A percentile compares a stretch with the other conserved stretches of the same genome.
These are phyloP conservation scores for Clitopilus passeckerianus DNA, from an alignment of 768 basidiomycete species.

Conservation along the genomic window DNA sequence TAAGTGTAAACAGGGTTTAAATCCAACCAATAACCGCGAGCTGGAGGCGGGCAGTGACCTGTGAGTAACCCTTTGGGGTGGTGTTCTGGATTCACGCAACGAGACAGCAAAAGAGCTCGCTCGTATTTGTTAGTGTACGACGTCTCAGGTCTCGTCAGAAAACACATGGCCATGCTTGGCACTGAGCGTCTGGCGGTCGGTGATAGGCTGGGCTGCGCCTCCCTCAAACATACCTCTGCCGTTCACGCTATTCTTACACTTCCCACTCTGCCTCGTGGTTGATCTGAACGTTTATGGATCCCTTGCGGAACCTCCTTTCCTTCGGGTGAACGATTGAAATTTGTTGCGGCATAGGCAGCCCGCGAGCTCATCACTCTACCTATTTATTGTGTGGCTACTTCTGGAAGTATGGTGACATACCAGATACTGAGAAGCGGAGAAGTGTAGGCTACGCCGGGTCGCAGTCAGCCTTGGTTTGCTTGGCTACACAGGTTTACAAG, in stretches of 20 bases:
- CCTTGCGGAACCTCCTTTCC: conserved; percentile 64
- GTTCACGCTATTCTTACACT: conserved; percentile 56
- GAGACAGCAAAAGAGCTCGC: too few relatives aligned
- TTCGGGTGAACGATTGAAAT: conserved; percentile 42
- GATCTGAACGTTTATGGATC: conserved; percentile 83
- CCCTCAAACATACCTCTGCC: conserved; percentile 47
- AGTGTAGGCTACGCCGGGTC: conserved; percentile 28
- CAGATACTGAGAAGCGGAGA: conserved; percentile 71
- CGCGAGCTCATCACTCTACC: conserved; percentile 86
- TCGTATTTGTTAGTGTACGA: not conserved
- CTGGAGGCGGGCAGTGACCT: too few relatives aligned
- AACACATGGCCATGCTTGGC: conserved; percentile 89
- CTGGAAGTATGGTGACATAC: conserved; percentile 80
- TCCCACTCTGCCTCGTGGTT: conserved; percentile 64
- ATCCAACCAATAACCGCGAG: too few relatives aligned
- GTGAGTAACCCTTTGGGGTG: too few relatives aligned
- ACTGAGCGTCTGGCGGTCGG: conserved; percentile 71
- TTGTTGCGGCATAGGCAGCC: conserved; percentile 71
- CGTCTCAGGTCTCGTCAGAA: too few relatives aligned
- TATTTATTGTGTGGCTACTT: conserved; percentile 79
- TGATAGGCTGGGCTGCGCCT: conserved; percentile 56
- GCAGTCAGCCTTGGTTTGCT: conserved; percentile 18
- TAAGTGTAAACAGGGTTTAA: too few relatives aligned
- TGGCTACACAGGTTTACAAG: conserved; percentile 19
- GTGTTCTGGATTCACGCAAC: too few relatives aligned